These are phyloP conservation scores for Lactarius vividus DNA, from an alignment of 768 basidiomycete species.

Conservation along the genomic window DNA sequence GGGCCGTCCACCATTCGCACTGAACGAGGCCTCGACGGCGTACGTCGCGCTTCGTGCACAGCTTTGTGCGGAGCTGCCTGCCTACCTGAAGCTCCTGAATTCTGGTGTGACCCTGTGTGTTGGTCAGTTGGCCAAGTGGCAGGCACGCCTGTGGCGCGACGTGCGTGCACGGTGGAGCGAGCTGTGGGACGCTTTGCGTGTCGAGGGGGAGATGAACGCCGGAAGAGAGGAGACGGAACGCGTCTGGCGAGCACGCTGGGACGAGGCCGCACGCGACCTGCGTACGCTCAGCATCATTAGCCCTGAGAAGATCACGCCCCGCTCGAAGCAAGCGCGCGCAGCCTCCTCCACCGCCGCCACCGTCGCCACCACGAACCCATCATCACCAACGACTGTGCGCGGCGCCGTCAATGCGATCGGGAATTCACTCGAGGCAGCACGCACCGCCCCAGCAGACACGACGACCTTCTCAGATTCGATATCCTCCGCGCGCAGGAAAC, in stretches of 20 bases:
- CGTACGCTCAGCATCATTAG: slow-evolving; percentile 39
- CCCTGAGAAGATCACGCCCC: slow-evolving; percentile 34
- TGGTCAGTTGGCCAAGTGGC: slow-evolving; percentile 51
- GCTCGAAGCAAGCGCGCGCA: slow-evolving; percentile 10
- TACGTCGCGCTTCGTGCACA: slow-evolving; percentile 77
- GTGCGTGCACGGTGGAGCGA: slow-evolving; percentile 67
- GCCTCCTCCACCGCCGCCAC: not conserved
- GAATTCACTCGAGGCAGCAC: slow-evolving; percentile 30
- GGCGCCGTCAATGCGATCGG: slow-evolving; percentile 12
- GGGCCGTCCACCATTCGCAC: slow-evolving; percentile 61
- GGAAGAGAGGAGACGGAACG: slow-evolving; percentile 65
- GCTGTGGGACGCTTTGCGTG: slow-evolving; percentile 68
- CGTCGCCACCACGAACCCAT: not conserved
- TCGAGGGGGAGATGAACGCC: slow-evolving; percentile 46
- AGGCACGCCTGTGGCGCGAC: slow-evolving; percentile 57
- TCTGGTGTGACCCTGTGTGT: slow-evolving; percentile 56
- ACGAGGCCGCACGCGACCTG: slow-evolving; percentile 56
- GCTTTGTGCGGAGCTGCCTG: slow-evolving; percentile 67
- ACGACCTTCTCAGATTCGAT: slow-evolving; percentile 4
- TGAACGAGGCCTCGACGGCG: slow-evolving; percentile 70
- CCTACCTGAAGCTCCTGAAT: slow-evolving; percentile 56
- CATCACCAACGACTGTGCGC: slow-evolving; percentile 11
- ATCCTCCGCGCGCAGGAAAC: slow-evolving; percentile 21
- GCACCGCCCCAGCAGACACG: slow-evolving; percentile 8
- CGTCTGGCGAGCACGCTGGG: slow-evolving; percentile 71